Evolutionary conservation across 192 early-diverging fungal genomes (phyloP), one percentile per base, ranked within the genome.

Genomic region (Umbelopsis sp.): DNA sequence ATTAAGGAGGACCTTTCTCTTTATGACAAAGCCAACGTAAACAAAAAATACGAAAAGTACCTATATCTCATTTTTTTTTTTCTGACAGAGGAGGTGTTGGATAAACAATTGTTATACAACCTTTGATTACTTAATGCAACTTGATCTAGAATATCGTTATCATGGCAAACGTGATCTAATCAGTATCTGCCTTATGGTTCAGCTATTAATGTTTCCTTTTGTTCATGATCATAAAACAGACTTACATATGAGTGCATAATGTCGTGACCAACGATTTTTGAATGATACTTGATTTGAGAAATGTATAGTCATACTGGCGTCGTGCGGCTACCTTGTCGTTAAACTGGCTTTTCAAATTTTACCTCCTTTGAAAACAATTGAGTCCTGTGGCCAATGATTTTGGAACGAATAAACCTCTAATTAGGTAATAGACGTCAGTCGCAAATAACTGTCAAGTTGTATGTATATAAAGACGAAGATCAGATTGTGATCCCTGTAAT

Each of bases 361-460:
- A 34, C 56, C 56, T 62, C 56, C 56, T 62, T 62, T 62, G 26
- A 62, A 32, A 62, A 62, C 26, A 62, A 14, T 26, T 31, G 56
- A 16, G 26, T 26, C 56, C 56, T 62, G 31, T 62, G 31, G 31
- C 31, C 24, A 34, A 12, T 62, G 56, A 62, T 62, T 29, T 62
- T 62, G 26, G 29, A 22, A 62, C 56, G 56, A 62, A 62, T 34
- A 32, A 32, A 5, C 7, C 26, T 62, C 34, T 62, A 34, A 62
- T 62, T 62, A 29, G 56, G 56, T 14, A 32, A 20, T 10, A 31
- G 56, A 62, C 56, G 56, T 62, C 56, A 62, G 56, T 29, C 56
- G 31, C 20, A 62, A 16, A 32, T 62, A 7, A 34, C 4, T 32
- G 47, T 29, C 56, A 62, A 62, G 17, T 29, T 34, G 31, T 34